These are phyloP conservation scores for Hansfordia pulvinata DNA, from an alignment of 2,329 filamentous ascomycete species.

Conservation along the genomic window DNA sequence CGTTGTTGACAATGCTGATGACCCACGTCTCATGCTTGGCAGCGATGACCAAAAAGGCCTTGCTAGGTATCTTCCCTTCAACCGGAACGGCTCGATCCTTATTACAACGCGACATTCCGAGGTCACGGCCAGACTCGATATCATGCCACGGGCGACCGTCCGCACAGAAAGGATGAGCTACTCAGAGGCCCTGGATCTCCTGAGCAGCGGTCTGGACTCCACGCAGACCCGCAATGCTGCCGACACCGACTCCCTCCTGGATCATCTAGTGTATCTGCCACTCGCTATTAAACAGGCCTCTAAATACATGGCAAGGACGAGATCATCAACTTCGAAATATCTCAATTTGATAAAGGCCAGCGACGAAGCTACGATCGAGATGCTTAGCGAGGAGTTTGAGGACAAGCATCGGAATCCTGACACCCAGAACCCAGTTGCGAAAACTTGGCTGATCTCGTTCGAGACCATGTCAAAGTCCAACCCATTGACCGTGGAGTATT, in stretches of 20 bases:
- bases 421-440: constrained; percentile 19
- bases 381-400: constrained; percentile 15
- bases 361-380: constrained; percentile 12
- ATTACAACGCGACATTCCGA: constrained; percentile 7
- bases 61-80: constrained; percentile 13
- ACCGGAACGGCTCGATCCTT: constrained; percentile 15
- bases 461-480: constrained; percentile 18
- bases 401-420: constrained; percentile 18
- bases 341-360: constrained; percentile 19
- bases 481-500: constrained; percentile 22
- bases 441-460: constrained; percentile 22
- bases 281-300: constrained; percentile 20
- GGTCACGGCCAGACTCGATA: constrained; percentile 8
- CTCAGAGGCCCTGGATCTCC: constrained; percentile 13
- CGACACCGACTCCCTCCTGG: constrained; percentile 9
- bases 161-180: constrained; percentile 13
- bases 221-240: constrained; percentile 4
- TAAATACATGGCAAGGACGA: constrained; percentile 13
- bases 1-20: constrained; percentile 22
- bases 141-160: constrained; percentile 10
- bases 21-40: constrained; percentile 13
- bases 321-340: constrained; percentile 21
- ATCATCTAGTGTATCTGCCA: constrained; percentile 16
- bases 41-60: constrained; percentile 6
- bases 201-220: constrained; percentile 15